Evolutionary conservation across 345 rosid genomes (phyloP), one percentile per base, ranked within the genome.

Genomic region (Pistacia vera): DNA sequence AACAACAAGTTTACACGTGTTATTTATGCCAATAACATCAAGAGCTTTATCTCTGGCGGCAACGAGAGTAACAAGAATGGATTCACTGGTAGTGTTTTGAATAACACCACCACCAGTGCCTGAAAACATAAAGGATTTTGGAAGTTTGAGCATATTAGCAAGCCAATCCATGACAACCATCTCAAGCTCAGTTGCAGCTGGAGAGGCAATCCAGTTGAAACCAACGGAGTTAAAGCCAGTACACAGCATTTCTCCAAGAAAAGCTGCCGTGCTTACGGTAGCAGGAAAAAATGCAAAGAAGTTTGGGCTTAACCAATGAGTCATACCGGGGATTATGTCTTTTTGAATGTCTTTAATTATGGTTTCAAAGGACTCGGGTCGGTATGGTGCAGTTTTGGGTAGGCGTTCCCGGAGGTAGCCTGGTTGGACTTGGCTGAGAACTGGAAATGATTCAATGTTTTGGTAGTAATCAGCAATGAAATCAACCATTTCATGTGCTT

Each of bases 231-330:
- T 85, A 33, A 85, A 83, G 73, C 84, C 61, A 8, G 86, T 73
- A 70, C 86, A 82, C 70, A 83, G 52, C 86, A 80, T 85, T 74
- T 85, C 88, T 16, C 88, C 88, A 2, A 85, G 74, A 49, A 85
- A 85, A 49, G 78, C 83, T 0, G 83, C 84, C 0, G 63, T 81
- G 68, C 83, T 81, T 0, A 68, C 74, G 8, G 82, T 81, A 16
- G 87, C 81, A 3, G 85, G 80, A 62, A 81, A 84, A 67, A 61
- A 88, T 11, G 86, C 91, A 41, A 86, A 88, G 76, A 72, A 82
- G 63, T 78, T 84, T 2, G 91, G 91, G 62, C 89, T 88, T 36
- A 80, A 72, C 89, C 89, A 86, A 57, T 82, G 89, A 8, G 86
- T 86, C 75, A 88, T 75, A 13, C 89, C 87, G 0, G 89, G 90